A percentile compares a stretch with the other conserved stretches of the same genome.
Conservation (phyloP, 225 moss, liverwort and hornwort genomes). For the Pleurozium schreberi region DNA sequence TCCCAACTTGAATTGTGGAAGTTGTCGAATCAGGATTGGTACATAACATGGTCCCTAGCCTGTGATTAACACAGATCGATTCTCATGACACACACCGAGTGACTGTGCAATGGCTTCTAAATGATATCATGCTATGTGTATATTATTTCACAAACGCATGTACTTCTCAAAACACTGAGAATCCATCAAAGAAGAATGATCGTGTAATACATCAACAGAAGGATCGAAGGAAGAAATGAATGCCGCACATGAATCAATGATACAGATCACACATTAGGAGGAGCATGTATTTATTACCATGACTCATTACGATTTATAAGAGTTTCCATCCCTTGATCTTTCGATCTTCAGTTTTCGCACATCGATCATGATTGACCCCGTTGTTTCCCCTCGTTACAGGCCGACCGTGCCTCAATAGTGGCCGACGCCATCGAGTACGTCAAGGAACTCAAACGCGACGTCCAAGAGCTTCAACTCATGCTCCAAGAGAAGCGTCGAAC, state of each 20-base stretch:
- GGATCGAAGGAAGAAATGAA: neutral
- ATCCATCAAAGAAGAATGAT: neutral
- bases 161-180: neutral
- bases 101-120: too few species aligned
- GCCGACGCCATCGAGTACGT: conserved; percentile 92
- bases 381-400: conserved; percentile 17
- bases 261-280: neutral
- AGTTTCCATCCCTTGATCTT: neutral
- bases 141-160: neutral
- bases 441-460: conserved; percentile 76
- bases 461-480: conserved; percentile 60
- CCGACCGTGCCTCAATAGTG: conserved; percentile 93
- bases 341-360: neutral
- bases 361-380: neutral
- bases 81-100: neutral
- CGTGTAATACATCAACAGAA: neutral
- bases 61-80: neutral
- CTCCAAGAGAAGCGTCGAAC: conserved; percentile 59
- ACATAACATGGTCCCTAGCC: neutral
- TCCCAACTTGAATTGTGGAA: neutral
- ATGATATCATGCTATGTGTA: neutral
- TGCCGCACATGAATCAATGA: neutral
- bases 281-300: neutral
- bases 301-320: neutral
- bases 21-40: neutral